Base-by-base conservation (phyloP, 1,284 basidiomycete species). In the Microbotryum intermedium region DNA sequence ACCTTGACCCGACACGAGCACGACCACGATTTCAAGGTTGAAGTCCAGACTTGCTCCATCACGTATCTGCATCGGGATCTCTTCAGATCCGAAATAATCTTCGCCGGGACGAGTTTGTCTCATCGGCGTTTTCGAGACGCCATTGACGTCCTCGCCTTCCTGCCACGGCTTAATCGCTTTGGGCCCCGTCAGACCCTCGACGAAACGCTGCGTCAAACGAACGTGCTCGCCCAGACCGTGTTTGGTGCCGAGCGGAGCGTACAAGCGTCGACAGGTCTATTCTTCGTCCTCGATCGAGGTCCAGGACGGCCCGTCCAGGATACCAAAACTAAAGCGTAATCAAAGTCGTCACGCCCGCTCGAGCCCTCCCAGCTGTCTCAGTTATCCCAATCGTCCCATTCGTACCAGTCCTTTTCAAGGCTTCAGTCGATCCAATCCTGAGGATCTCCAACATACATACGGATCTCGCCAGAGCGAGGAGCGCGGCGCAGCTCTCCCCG, bases 141-240 rank as follows among this genome's bases (percentile, higher is more conserved):
- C 39, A 44, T 50, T 49, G n/a, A 26, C 34, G 44, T 50, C 28
- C 34, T n/a, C 6, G 25, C 47, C 55, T 10, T n/a, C 55, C 46
- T 29, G 50, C 21, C 46, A 23, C 45, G 11, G 23, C 45, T 20
- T 34, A 23, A 9, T 6, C 39, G 21, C 45, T 47, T 18, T 53
- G 30, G 3, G 34, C 18, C 60, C 60, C 20, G 69, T 69, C 13
- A 91, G 87, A 1, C 80, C 83, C 65, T 88, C 86, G 16, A 88
- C 77, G 71, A 90, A 90, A 34, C 71, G 53, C 59, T 71, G 71
- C 42, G 71, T 82, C 4, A 88, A 79, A n/a, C 88, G 81, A 26
- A 90, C 84, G 71, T 87, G 83, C 72, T 90, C 85, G 4, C 88
- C 88, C 10, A 91, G 77, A 55, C 79, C 81, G 84, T 91, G 88